phyloP scores from a whole-genome alignment of 805 yeast genomes.

The Candida lessepsii region DNA sequence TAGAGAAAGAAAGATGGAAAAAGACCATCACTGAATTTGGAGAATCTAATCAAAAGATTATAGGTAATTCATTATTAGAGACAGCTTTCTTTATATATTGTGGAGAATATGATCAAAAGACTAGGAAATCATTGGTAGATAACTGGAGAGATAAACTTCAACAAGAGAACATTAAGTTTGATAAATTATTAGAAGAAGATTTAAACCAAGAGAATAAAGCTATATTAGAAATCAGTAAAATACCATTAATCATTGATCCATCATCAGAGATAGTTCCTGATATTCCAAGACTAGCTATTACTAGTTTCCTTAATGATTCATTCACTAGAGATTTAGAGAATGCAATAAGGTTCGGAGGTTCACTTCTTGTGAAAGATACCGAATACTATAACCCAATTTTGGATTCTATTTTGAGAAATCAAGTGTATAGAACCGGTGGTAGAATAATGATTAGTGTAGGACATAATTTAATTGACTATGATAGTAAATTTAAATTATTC shows the following conservation, averaged over 20 bases:
- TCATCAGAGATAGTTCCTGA: slow-evolving; percentile 40
- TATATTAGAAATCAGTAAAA: slow-evolving; percentile 41
- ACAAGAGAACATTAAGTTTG: slow-evolving; percentile 10
- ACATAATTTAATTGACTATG: slow-evolving; percentile 60
- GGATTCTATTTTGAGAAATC: slow-evolving; percentile 58
- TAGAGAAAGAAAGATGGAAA: slow-evolving; percentile 78
- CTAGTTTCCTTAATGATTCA: slow-evolving; percentile 71
- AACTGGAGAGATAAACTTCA: slow-evolving; percentile 38
- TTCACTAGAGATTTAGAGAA: slow-evolving; percentile 72
- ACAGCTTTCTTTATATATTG: slow-evolving; percentile 62
- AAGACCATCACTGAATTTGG: slow-evolving; percentile 52
- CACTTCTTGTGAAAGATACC: slow-evolving; percentile 71
- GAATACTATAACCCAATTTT: slow-evolving; percentile 78
- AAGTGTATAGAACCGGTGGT: slow-evolving; percentile 66
- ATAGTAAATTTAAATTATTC: slow-evolving; percentile 59
- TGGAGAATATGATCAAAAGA: slow-evolving; percentile 55
- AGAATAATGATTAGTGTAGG: slow-evolving; percentile 62
- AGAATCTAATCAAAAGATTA: slow-evolving; percentile 41
- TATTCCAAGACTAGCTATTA: slow-evolving; percentile 40
- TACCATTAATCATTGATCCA: slow-evolving; percentile 76
- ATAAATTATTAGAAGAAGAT: slow-evolving; percentile 22
- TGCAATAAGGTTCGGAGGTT: slow-evolving; percentile 80
- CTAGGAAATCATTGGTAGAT: slow-evolving; percentile 35
- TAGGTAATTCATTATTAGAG: slow-evolving; percentile 65
- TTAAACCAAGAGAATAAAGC: slow-evolving; percentile 62